A percentile compares a stretch with the other conserved stretches of the same genome.
These are phyloP conservation scores for Cardamine occulta DNA, from an alignment of 345 rosid genomes.

Conservation along the genomic window DNA sequence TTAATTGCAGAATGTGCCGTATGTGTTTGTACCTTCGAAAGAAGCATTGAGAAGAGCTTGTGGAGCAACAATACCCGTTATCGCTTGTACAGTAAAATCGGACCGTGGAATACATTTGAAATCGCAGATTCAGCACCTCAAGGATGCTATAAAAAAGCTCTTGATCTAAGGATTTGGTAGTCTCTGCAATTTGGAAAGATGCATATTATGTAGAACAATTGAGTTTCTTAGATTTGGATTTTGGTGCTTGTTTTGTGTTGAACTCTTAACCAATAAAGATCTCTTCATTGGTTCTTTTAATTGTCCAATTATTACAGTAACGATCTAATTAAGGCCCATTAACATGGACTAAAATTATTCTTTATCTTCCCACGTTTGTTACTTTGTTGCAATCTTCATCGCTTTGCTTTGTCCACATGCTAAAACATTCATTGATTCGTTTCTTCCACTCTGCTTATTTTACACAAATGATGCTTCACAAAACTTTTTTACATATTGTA, in stretches of 20 bases:
- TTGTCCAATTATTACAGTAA: neutral
- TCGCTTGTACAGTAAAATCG: slow-evolving; percentile 77
- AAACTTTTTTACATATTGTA: slow-evolving; percentile 3
- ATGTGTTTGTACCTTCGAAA: slow-evolving; percentile 90
- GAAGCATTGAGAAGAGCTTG: slow-evolving; percentile 91
- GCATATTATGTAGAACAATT: neutral
- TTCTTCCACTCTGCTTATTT: slow-evolving; percentile 17
- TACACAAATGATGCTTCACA: neutral
- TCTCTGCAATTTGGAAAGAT: slow-evolving; percentile 50
- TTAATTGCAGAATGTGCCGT: slow-evolving; percentile 77
- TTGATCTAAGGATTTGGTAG: slow-evolving; percentile 57
- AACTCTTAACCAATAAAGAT: neutral
- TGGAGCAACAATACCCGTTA: slow-evolving; percentile 87
- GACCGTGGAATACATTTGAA: slow-evolving; percentile 84
- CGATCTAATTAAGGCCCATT: neutral
- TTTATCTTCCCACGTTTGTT: slow-evolving; percentile 8
- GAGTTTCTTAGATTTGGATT: slow-evolving; percentile 13
- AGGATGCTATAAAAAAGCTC: slow-evolving; percentile 91
- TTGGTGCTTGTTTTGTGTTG: slow-evolving; percentile 6
- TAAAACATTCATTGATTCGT: slow-evolving; percentile 31
- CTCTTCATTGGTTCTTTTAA: neutral
- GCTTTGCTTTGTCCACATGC: slow-evolving; percentile 39
- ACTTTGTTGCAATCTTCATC: neutral
- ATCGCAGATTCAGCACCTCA: slow-evolving; percentile 76
- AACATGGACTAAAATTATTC: slow-evolving; percentile 5